Percentiles rank a stretch among this genome's conserved stretches.
phyloP scores from a whole-genome alignment of 257 asterid genomes.

The Voacanga thouarsii region DNA sequence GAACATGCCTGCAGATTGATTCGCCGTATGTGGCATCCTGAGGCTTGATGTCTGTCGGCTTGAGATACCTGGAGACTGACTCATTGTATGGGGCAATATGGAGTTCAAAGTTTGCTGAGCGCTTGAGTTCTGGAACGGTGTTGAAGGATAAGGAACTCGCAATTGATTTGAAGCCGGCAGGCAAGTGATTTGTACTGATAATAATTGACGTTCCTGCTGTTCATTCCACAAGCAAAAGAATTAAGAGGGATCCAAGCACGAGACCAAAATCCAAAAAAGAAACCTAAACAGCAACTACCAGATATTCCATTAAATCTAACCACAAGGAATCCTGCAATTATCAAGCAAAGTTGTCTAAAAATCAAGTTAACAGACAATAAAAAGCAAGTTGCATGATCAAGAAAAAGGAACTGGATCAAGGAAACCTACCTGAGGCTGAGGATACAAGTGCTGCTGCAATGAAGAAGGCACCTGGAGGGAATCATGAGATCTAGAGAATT shows the following conservation, averaged over 20 bases:
- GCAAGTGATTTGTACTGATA: constrained; percentile 24
- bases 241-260: constrained; percentile 3
- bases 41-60: constrained; percentile 24
- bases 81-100: constrained; percentile 10
- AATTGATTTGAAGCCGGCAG: constrained; percentile 32
- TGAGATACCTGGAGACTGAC: constrained; percentile 32
- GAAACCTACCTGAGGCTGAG: constrained; percentile 42
- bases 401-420: not conserved
- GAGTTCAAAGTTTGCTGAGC: constrained; percentile 20
- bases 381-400: not conserved
- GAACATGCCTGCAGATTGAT: constrained; percentile 31
- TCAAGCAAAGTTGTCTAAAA: not conserved
- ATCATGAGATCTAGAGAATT: constrained; percentile 19
- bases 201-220: constrained; percentile 30
- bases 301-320: not conserved
- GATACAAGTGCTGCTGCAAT: constrained; percentile 26
- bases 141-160: constrained; percentile 28
- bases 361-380: not conserved
- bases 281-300: not conserved
- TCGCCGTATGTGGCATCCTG: constrained; percentile 28
- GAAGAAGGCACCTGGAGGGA: constrained; percentile 32
- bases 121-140: constrained; percentile 20
- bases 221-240: constrained; percentile 14
- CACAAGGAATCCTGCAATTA: not conserved
- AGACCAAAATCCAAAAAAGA: not conserved